These are phyloP conservation scores for Tephrocybe rancida DNA, from an alignment of 768 basidiomycete genomes.

Conservation along the genomic window DNA sequence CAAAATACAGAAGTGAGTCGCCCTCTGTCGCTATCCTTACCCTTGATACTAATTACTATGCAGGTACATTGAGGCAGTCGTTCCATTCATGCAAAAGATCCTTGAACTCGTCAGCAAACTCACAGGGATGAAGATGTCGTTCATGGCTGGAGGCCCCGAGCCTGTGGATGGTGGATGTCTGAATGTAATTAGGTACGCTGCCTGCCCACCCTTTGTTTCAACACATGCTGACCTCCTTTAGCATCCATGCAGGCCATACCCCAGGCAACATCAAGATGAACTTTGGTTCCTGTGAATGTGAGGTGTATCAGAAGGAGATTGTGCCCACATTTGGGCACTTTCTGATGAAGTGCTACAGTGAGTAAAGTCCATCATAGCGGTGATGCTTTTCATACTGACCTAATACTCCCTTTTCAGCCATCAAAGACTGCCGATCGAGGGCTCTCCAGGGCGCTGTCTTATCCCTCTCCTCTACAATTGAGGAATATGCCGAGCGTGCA, in stretches of 20 bases:
- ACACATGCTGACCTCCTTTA: not conserved
- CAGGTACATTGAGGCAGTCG: not conserved
- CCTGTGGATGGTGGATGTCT: constrained; percentile 8
- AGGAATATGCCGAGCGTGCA: no score
- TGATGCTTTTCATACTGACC: no score
- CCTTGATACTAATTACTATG: no score
- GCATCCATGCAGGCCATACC: constrained; percentile 16
- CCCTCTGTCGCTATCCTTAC: no score
- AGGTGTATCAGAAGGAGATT: constrained; percentile 7
- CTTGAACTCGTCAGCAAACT: constrained; percentile 10
- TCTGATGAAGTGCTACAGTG: no score
- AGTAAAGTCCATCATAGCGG: no score
- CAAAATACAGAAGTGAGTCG: no score
- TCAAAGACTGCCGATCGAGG: no score
- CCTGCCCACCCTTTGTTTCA: not conserved
- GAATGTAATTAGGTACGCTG: constrained; percentile 16
- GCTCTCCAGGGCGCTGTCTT: no score
- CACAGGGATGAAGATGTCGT: constrained; percentile 11
- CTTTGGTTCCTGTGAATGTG: constrained; percentile 13
- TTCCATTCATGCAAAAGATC: constrained; percentile 1
- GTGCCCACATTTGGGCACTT: not conserved
- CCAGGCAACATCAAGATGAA: constrained; percentile 15
- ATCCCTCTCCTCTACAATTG: no score
- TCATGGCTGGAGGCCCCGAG: constrained; percentile 17
- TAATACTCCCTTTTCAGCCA: no score